phyloP scores from a whole-genome alignment of 495 filamentous ascomycete species.

The Hypoxylon perforatum region DNA sequence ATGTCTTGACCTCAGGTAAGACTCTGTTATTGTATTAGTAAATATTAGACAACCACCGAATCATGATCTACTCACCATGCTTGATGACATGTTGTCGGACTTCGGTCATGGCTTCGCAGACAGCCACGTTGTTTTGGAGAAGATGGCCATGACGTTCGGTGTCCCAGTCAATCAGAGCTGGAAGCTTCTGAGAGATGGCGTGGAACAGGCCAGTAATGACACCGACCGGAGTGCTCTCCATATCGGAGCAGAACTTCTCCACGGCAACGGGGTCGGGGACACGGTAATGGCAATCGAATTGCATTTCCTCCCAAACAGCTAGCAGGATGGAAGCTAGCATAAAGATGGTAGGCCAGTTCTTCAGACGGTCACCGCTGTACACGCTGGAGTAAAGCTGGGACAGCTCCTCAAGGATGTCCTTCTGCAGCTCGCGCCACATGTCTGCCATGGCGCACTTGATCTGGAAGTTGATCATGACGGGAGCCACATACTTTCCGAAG shows the following conservation, averaged over 20 bases:
- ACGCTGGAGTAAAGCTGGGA: slow-evolving; percentile 90
- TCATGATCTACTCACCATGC: slow-evolving; percentile 73
- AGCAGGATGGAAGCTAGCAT: slow-evolving; percentile 90
- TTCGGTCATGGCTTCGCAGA: slow-evolving; percentile 94
- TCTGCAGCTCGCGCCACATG: slow-evolving; percentile 96
- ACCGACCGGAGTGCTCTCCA: slow-evolving; percentile 93
- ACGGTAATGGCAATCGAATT: slow-evolving; percentile 95
- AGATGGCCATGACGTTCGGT: slow-evolving; percentile 86
- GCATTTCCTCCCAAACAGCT: slow-evolving; percentile 96
- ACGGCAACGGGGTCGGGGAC: slow-evolving; percentile 83
- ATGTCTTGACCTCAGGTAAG: slow-evolving; percentile 65
- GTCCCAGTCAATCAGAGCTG: slow-evolving; percentile 90
- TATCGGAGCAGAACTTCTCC: slow-evolving; percentile 91
- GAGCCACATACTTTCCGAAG: slow-evolving; percentile 86
- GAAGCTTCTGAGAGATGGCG: slow-evolving; percentile 93
- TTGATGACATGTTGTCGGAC: slow-evolving; percentile 87
- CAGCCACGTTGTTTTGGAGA: slow-evolving; percentile 85
- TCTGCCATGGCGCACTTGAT: slow-evolving; percentile 93
- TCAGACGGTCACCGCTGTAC: slow-evolving; percentile 91
- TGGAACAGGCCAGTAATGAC: slow-evolving; percentile 95
- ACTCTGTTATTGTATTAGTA: slow-evolving; percentile 54
- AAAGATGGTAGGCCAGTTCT: slow-evolving; percentile 98
- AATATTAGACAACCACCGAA: background rate
- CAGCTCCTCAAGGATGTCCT: slow-evolving; percentile 92
- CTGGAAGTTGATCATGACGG: slow-evolving; percentile 98